Percentiles rank a stretch among this genome's conserved stretches.
Conservation (phyloP, 441 rosid species). For the Theobroma grandiflorum region DNA sequence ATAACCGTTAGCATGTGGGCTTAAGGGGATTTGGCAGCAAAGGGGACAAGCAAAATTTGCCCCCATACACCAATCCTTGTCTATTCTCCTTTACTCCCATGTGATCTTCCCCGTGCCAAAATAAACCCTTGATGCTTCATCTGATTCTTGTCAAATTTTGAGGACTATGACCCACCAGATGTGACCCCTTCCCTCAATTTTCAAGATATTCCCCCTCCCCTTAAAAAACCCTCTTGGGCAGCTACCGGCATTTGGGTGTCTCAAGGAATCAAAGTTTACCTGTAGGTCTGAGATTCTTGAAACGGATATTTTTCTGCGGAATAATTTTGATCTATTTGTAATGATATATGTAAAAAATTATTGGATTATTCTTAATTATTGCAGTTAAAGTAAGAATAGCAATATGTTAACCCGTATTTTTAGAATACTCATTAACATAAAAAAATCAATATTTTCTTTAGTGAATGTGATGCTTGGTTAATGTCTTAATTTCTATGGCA, state of each 20-base stretch:
- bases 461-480: too few relatives aligned
- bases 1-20: constrained; percentile 32
- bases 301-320: too few relatives aligned
- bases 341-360: too few relatives aligned
- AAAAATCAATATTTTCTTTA: too few relatives aligned
- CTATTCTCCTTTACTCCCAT: constrained; percentile 27
- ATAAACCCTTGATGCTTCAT: neutral
- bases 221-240: too few relatives aligned
- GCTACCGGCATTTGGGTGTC: neutral
- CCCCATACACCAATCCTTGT: constrained; percentile 24
- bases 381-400: too few relatives aligned
- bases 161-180: constrained; percentile 10
- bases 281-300: too few relatives aligned
- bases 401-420: too few relatives aligned
- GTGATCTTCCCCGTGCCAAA: constrained; percentile 16
- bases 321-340: too few relatives aligned
- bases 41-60: constrained; percentile 17
- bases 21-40: constrained; percentile 16
- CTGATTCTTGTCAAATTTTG: constrained; percentile 26
- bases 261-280: neutral
- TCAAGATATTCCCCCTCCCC: neutral
- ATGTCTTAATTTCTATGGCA: too few relatives aligned
- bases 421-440: too few relatives aligned
- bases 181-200: constrained; percentile 8
- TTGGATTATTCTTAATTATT: too few relatives aligned